A percentile compares a stretch with the other conserved stretches of the same genome.
These are phyloP conservation scores for Excoecaria agallocha DNA, from an alignment of 345 rosid genomes.

Conservation along the genomic window DNA sequence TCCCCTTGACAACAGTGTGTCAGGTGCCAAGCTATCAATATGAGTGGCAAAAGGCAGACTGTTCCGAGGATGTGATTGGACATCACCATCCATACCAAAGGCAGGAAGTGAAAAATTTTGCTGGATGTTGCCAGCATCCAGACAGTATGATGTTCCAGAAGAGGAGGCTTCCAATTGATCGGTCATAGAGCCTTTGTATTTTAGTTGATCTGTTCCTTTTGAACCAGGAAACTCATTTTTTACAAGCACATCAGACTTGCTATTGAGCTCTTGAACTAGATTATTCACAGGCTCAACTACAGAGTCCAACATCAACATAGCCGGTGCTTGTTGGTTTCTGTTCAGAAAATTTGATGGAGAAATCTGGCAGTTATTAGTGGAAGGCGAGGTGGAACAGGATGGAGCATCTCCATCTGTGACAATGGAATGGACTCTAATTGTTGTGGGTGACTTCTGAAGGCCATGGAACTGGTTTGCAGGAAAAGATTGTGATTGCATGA, in stretches of 20 bases:
- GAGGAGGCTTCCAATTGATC: conserved; percentile 92
- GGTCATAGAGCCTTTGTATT: conserved; percentile 56
- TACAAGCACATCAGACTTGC: conserved; percentile 54
- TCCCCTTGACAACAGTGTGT: conserved; percentile 75
- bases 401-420: conserved; percentile 90
- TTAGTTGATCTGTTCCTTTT: conserved; percentile 55
- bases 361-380: conserved; percentile 79
- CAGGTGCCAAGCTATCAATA: conserved; percentile 69
- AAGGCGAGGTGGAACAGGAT: conserved; percentile 96
- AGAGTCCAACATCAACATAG: conserved; percentile 50
- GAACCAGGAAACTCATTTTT: conserved; percentile 57
- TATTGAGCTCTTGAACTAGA: conserved; percentile 65
- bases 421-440: conserved; percentile 59
- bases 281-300: conserved; percentile 51
- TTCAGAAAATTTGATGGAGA: conserved; percentile 59
- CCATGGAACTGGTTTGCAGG: conserved; percentile 53
- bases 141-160: conserved; percentile 89
- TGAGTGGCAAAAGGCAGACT: conserved; percentile 58
- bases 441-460: conserved; percentile 46
- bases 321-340: conserved; percentile 63
- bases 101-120: conserved; percentile 70
- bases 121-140: conserved; percentile 69
- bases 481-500: conserved; percentile 56
- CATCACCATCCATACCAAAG: conserved; percentile 72
- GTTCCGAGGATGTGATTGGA: conserved; percentile 66